Evolutionary conservation across 2,329 filamentous ascomycete genomes (phyloP), one percentile per base, ranked within the genome.

Genomic region (Hypoxylon sp.): DNA sequence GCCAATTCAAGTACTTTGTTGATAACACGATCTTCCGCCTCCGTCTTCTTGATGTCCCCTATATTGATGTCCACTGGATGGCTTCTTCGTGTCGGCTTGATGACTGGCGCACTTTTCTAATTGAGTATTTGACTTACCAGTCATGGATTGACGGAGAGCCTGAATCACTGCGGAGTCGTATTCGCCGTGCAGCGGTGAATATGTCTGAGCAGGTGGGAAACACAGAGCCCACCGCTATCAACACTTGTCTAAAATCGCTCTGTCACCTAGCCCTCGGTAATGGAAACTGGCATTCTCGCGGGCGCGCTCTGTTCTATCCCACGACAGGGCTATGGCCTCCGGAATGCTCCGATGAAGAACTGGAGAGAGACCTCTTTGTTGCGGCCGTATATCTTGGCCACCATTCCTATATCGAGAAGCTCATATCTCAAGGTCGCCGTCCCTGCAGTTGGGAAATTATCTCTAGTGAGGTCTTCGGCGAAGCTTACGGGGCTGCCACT

Each of bases 341-440:
- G 0, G 37, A 31, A 42, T 56, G 6, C 15, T 24, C 27, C n/a
- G 51, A 66, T 13, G 7, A 8, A 46, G 51, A 62, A 1, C 50
- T 59, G 13, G n/a, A 64, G 21, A 51, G 24, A 32, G 66, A 71
- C 32, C 10, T 65, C 15, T 67, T 13, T 19, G 39, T 71, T 58
- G 66, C 66, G 11, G 55, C 68, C 21, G 24, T 69, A n/a, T 65
- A 62, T 17, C 62, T 71, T 17, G 56, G 56, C 21, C 29, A 52
- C 11, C n/a, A 46, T 32, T 35, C 58, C 0, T 55, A 65, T 46
- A 53, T 69, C 21, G 27, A 58, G 15, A 17, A 17, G 19, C 31
- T 50, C 3, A 58, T 58, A 19, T 50, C 46, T 2, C 31, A 39
- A 32, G 42, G 42, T 7, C 4, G 6, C 10, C 39, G 11, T 5